These are phyloP conservation scores for Tubosaeta sp. DNA, from an alignment of 768 basidiomycete species.

Conservation along the genomic window DNA sequence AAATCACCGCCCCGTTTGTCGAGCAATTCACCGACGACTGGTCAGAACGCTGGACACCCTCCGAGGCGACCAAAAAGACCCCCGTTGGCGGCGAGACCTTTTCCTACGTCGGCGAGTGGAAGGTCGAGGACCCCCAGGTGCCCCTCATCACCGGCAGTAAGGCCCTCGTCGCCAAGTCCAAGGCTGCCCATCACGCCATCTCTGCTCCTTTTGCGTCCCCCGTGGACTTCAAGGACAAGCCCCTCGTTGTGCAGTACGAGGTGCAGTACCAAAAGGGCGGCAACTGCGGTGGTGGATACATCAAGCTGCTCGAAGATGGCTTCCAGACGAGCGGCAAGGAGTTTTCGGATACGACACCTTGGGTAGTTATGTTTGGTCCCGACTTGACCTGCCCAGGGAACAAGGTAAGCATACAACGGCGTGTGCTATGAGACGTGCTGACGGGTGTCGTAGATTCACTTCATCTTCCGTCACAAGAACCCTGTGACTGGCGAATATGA, in stretches of 20 bases:
- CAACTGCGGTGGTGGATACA: conserved; percentile 98
- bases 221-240: conserved; percentile 77
- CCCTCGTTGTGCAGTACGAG: conserved; percentile 96
- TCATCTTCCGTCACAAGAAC: conserved; percentile 98
- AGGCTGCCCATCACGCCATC: conserved; percentile 98
- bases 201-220: conserved; percentile 82
- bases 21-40: conserved; percentile 96
- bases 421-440: background rate
- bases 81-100: conserved; percentile 94
- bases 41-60: conserved; percentile 90
- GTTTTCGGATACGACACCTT: conserved; percentile 90
- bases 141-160: conserved; percentile 80
- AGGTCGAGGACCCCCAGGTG: conserved; percentile 81
- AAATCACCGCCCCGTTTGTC: conserved; percentile 83
- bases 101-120: conserved; percentile 97
- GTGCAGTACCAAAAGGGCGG: conserved; percentile 99
- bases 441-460: conserved; percentile 66
- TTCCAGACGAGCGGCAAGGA: conserved; percentile 93
- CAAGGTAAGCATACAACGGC: conserved; percentile 62
- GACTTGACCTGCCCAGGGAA: conserved; percentile 91
- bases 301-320: conserved; percentile 92
- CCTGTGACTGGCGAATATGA: conserved; percentile 90
- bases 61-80: conserved; percentile 97
- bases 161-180: conserved; percentile 92
- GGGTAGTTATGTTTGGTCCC: conserved; percentile 97